Evolutionary conservation across 2,329 filamentous ascomycete genomes (phyloP).

Genomic region (Parastagonospora nodorum): DNA sequence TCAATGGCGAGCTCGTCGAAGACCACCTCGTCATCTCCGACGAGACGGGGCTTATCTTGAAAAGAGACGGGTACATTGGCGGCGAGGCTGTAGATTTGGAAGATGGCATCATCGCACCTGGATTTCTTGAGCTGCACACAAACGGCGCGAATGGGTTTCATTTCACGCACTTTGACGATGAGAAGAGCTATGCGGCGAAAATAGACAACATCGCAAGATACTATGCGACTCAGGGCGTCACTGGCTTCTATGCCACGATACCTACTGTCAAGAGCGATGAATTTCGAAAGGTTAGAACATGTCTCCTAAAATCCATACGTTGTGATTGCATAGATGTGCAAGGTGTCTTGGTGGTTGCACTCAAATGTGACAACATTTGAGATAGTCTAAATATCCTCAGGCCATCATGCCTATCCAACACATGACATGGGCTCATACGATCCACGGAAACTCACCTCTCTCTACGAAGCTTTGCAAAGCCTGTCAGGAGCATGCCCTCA

Average conservation of each 20-base stretch:
- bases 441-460: too few relatives aligned
- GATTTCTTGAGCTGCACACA: constrained; percentile 61
- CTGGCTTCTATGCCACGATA: constrained; percentile 60
- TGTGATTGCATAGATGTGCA: background rate
- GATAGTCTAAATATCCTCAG: too few relatives aligned
- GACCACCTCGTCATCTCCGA: constrained; percentile 53
- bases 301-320: background rate
- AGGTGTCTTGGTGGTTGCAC: background rate
- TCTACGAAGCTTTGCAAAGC: too few relatives aligned
- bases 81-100: constrained; percentile 55
- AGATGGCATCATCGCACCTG: constrained; percentile 58
- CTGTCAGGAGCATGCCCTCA: too few relatives aligned
- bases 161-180: constrained; percentile 56
- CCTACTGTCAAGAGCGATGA: constrained; percentile 55
- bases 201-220: constrained; percentile 55
- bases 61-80: constrained; percentile 50
- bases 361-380: too few relatives aligned
- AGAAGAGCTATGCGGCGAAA: constrained; percentile 49
- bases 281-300: constrained; percentile 48
- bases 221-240: constrained; percentile 58
- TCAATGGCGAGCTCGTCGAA: constrained; percentile 50
- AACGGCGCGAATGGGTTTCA: constrained; percentile 61
- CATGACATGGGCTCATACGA: too few relatives aligned
- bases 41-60: constrained; percentile 51
- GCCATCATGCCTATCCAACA: too few relatives aligned